Evolutionary conservation across 768 basidiomycete species (phyloP).

Genomic region (Lepiota brunneoincarnata): DNA sequence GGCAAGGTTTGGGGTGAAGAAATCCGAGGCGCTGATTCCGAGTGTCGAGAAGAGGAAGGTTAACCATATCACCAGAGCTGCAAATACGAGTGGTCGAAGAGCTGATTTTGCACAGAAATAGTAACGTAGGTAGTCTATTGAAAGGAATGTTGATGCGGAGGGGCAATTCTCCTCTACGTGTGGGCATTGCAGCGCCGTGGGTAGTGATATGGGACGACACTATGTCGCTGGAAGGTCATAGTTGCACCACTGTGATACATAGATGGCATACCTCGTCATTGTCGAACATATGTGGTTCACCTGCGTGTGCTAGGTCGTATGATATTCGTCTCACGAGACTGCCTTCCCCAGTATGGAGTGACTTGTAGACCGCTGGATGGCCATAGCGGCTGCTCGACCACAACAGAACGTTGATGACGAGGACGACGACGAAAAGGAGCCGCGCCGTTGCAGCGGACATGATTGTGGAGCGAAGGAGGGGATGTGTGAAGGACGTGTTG

Average conservation of each 20-base stretch:
- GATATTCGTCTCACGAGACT: conserved; percentile 44
- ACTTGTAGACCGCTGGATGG: conserved; percentile 23
- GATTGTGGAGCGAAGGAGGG: conserved; percentile 15
- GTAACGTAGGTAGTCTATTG: conserved; percentile 61
- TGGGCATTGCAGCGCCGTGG: conserved; percentile 55
- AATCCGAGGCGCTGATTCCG: conserved; percentile 93
- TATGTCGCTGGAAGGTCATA: conserved; percentile 21
- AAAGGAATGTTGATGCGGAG: conserved; percentile 59
- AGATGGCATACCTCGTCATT: conserved; percentile 6
- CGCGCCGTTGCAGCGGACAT: conserved; percentile 52
- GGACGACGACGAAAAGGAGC: conserved; percentile 46
- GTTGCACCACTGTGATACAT: background rate
- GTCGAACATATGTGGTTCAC: conserved; percentile 15
- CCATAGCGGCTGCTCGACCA: conserved; percentile 64
- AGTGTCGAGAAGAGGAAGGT: conserved; percentile 94
- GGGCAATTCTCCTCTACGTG: conserved; percentile 63
- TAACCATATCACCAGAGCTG: conserved; percentile 72
- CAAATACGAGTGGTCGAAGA: conserved; percentile 59
- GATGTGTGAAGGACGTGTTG: background rate
- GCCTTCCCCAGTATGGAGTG: conserved; percentile 22
- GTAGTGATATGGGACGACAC: conserved; percentile 66
- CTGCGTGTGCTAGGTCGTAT: conserved; percentile 30
- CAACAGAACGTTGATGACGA: conserved; percentile 58
- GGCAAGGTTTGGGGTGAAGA: conserved; percentile 95
- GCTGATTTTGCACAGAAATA: conserved; percentile 68